Evolutionary conservation across 192 early-diverging fungal genomes (phyloP).

Genomic region (Coemansia furcata): DNA sequence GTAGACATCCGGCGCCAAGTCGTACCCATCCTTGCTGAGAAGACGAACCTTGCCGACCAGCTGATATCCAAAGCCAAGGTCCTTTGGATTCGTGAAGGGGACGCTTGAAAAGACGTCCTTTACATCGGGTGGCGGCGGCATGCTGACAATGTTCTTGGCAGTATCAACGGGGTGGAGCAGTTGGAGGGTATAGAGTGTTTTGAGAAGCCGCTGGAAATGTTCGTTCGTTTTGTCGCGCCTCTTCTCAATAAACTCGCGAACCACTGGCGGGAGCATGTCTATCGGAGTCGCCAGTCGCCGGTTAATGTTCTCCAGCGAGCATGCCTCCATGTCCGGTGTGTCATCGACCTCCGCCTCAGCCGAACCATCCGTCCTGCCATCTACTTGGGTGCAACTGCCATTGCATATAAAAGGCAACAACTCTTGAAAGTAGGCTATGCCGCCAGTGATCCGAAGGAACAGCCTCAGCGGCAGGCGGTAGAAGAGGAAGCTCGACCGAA

Average conservation of each 20-base stretch:
- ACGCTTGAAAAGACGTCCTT: conserved; percentile 15
- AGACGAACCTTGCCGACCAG: conserved; percentile 26
- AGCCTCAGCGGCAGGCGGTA: conserved; percentile 23
- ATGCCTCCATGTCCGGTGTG: not conserved
- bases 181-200: conserved; percentile 23
- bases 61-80: conserved; percentile 30
- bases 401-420: conserved; percentile 25
- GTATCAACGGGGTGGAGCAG: conserved; percentile 26
- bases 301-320: conserved; percentile 21
- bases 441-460: conserved; percentile 21
- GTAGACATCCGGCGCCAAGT: not conserved
- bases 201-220: conserved; percentile 17
- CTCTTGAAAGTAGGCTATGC: conserved; percentile 6
- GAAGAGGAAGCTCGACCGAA: conserved; percentile 24
- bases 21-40: conserved; percentile 19
- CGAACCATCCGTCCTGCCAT: not conserved
- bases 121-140: conserved; percentile 21
- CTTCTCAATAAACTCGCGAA: not conserved
- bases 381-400: conserved; percentile 5
- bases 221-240: not conserved
- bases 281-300: conserved; percentile 30
- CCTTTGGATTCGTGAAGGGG: not conserved
- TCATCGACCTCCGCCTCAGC: not conserved
- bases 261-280: conserved; percentile 11
- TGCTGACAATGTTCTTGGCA: conserved; percentile 6